Percentiles rank a stretch among this genome's conserved stretches.
These are phyloP conservation scores for Melampsora americana DNA, from an alignment of 1,284 basidiomycete genomes.

Conservation along the genomic window DNA sequence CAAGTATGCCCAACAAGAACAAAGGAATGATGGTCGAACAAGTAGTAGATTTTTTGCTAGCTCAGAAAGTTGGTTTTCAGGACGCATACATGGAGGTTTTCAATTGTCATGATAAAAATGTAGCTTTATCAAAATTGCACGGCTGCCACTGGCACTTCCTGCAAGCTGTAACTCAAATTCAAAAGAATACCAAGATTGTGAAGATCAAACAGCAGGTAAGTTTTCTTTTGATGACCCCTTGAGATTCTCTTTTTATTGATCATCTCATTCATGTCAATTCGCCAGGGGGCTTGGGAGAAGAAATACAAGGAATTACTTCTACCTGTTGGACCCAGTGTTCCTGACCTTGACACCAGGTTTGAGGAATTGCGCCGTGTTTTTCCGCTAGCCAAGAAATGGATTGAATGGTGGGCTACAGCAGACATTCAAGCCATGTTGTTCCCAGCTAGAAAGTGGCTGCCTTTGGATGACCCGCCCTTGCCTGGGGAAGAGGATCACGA, in stretches of 20 bases:
- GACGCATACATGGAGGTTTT: constrained; percentile 11
- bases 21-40: too few species aligned
- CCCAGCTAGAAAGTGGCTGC: neutral
- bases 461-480: neutral
- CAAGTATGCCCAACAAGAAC: too few species aligned
- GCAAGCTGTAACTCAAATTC: neutral
- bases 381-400: neutral
- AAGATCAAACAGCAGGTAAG: neutral
- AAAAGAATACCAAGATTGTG: neutral
- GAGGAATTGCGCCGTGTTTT: neutral
- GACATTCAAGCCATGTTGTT: too few species aligned
- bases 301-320: too few species aligned
- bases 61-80: neutral
- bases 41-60: too few species aligned
- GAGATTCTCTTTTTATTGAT: neutral
- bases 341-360: too few species aligned
- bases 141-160: constrained; percentile 8
- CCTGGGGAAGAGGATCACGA: neutral
- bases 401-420: constrained; percentile 3
- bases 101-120: neutral
- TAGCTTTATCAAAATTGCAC: neutral
- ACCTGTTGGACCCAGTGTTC: too few species aligned
- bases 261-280: too few species aligned
- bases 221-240: neutral
- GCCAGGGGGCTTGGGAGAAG: too few species aligned